Evolutionary conservation across 2,329 filamentous ascomycete species (phyloP), one percentile per base, ranked within the genome.

Genomic region (Pseudocercospora vitis): DNA sequence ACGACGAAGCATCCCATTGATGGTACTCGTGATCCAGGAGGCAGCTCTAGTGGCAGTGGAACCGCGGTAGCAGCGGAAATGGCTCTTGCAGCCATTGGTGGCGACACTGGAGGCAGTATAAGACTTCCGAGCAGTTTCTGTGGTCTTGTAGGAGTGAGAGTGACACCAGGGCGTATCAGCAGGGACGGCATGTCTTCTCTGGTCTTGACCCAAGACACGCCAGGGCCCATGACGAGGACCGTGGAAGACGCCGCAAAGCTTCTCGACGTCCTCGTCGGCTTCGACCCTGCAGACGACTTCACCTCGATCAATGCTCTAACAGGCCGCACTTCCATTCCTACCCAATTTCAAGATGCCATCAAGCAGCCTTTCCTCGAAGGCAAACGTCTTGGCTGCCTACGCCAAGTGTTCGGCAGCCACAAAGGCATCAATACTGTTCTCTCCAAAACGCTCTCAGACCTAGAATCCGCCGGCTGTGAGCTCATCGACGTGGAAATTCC

Each of bases 41-140:
- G 65, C 14, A 64, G 61, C 7, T 67, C 65, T 0, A 59, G 55
- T 16, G 65, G 65, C 9, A 65, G 60, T 12, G 65, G 59, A 26
- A 64, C 64, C n/a, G 66, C 62, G 12, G 58, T 68, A 1, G 66
- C 61, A 7, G 57, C 64, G 8, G 56, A 53, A 3, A 60, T 66
- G 44, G 64, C 61, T 18, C 37, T 67, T 5, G 58, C 63, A 14
- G 65, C 61, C 12, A 62, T 68, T 2, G 60, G 65, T 9, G 62
- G 60, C 26, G 65, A 68, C 48, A 68, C 65, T 11, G 65, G 63
- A 16, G 63, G 64, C 3, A 61, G 57, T 18, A 63, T 67, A 5
- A 52, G 63, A 12, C 40, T 64, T 14, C 64, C 63, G 3, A 47
- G 63, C 7, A 58, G 53, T 26, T 65, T 65, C 46, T 65, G 63